Base-by-base conservation (phyloP, 805 yeast species). In the Brettanomyces sp. region DNA sequence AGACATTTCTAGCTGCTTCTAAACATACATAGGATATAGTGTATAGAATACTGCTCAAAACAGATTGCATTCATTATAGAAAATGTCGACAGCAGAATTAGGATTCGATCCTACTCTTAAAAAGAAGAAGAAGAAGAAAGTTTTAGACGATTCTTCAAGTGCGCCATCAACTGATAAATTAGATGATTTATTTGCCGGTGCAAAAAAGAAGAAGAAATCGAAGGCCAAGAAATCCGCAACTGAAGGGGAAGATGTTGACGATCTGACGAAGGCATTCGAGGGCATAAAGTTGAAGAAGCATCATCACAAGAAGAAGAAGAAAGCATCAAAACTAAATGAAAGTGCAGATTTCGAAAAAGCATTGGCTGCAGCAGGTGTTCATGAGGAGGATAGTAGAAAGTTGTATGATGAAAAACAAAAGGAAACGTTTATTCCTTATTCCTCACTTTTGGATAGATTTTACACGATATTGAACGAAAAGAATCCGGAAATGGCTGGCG, bases 401-500 rank as follows among this genome's bases (percentile, higher is more conserved):
- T 11, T 33, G 12, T 34, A 34, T 21, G 51, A 54, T 46, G 55
- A 42, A 32, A 49, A 63, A 51, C 61, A 69, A 43, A 69, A 71
- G 56, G 73, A 72, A 39, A 91, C 83, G 43, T 71, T 84, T 34
- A 52, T 58, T 52, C 78, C 90, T 49, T 93, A 93, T 68, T 80
- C 79, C 49, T 76, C 75, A 42, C 77, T 93, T 52, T 76, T 93
- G 59, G 76, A 83, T 45, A 79, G 99, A 64, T 93, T 93, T 65
- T 93, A 90, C 73, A 68, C 70, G 45, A 82, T 91, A 50, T 76
- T 93, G 61, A 88, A 86, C 59, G 82, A 87, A 52, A 91, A 91
- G 70, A 93, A 93, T 72, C 99, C 99, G 51, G 99, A 93, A 67
- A 78, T 93, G 60, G 99, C 98, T 40, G 97, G 97, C 63, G 98